phyloP scores from a whole-genome alignment of 495 filamentous ascomycete genomes.

The Penicillium salamii region DNA sequence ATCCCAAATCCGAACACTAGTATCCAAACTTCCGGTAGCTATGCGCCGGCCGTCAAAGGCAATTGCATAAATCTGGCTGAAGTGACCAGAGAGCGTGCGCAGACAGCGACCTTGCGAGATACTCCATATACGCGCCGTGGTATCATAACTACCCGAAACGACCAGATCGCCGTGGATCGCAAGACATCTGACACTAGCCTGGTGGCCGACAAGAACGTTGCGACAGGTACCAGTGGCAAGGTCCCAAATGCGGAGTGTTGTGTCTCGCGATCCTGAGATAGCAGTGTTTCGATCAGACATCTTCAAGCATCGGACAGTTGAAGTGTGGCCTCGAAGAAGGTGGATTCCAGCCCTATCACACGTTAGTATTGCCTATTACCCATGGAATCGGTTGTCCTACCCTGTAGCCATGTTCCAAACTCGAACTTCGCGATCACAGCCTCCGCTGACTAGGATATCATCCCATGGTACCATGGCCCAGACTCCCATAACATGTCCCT shows the following conservation, averaged over 20 bases:
- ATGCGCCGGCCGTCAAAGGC: constrained; percentile 92
- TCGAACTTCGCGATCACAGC: constrained; percentile 93
- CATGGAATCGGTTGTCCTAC: constrained; percentile 47
- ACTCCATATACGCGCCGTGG: constrained; percentile 94
- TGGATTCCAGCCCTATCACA: constrained; percentile 63
- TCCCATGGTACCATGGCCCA: constrained; percentile 99
- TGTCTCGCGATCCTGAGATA: constrained; percentile 94
- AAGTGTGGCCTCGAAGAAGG: constrained; percentile 88
- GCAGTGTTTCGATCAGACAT: constrained; percentile 93
- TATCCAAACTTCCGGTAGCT: constrained; percentile 96
- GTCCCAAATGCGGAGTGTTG: constrained; percentile 94
- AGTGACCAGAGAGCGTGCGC: constrained; percentile 87
- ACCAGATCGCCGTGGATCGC: constrained; percentile 95
- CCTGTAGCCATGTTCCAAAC: constrained; percentile 97
- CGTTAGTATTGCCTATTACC: constrained; percentile 1
- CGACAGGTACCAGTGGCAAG: constrained; percentile 79
- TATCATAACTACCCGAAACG: constrained; percentile 96
- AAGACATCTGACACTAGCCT: constrained; percentile 92
- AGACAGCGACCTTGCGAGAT: constrained; percentile 91
- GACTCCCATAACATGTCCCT: constrained; percentile 97
- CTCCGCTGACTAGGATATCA: constrained; percentile 91
- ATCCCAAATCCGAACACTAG: constrained; percentile 96
- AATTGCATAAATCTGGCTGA: constrained; percentile 98
- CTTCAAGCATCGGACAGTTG: constrained; percentile 93
- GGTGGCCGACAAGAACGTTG: constrained; percentile 91